These are phyloP conservation scores for Dioscorea zingiberensis DNA, from an alignment of 106 monocot genomes.

Conservation along the genomic window DNA sequence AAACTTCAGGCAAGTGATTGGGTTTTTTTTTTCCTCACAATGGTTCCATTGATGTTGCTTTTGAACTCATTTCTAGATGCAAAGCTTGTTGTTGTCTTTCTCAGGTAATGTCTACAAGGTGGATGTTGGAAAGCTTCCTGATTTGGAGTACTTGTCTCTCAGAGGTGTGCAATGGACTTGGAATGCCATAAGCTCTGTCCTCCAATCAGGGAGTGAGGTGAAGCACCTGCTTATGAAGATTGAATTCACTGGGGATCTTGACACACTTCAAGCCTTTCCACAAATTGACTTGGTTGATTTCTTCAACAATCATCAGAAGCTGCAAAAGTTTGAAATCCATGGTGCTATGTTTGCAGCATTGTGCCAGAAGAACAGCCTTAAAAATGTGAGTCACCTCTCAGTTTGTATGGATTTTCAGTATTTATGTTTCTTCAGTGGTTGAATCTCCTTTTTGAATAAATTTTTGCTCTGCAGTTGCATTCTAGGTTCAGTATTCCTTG, in stretches of 20 bases:
- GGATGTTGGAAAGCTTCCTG: conserved; percentile 59
- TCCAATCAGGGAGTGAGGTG: conserved; percentile 63
- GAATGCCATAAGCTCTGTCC: conserved; percentile 58
- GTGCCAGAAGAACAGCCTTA: conserved; percentile 78
- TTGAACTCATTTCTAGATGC: not conserved
- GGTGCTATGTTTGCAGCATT: conserved; percentile 95
- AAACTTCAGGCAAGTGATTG: conserved; percentile 47
- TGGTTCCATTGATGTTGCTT: not conserved
- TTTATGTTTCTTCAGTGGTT: no score
- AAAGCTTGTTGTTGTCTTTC: not conserved
- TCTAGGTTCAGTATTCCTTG: conserved; percentile 61
- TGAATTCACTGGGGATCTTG: conserved; percentile 80
- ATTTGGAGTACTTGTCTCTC: conserved; percentile 52
- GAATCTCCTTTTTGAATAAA: not conserved
- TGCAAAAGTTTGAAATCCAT: conserved; percentile 80
- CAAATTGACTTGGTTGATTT: conserved; percentile 78
- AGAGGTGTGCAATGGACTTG: conserved; percentile 94
- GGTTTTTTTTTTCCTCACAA: no score
- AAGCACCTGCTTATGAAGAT: conserved; percentile 86
- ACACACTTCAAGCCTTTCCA: conserved; percentile 69
- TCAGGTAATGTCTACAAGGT: conserved; percentile 66
- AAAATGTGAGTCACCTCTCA: conserved; percentile 37
- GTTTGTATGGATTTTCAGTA: not conserved
- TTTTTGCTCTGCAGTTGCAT: conserved; percentile 53
- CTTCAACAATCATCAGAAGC: conserved; percentile 75